Evolutionary conservation across 805 yeast genomes (phyloP).

Genomic region (Candida nemodendra): DNA sequence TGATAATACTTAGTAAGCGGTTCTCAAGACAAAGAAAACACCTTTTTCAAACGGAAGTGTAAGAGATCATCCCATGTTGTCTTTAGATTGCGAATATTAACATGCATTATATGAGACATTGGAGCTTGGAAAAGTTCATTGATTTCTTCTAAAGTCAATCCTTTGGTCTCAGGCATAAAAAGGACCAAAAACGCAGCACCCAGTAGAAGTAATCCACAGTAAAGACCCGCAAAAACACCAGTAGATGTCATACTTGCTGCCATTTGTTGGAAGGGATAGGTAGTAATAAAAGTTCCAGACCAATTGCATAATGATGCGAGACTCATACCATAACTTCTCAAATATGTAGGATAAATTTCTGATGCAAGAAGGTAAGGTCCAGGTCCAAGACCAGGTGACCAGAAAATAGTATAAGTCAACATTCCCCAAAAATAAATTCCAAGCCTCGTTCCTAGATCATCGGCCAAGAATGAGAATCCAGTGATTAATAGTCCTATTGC

Average conservation of each 20-base stretch:
- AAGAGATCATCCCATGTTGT: constrained; percentile 10
- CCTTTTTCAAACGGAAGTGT: constrained; percentile 9
- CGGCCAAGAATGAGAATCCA: constrained; percentile 51
- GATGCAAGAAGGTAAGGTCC: constrained; percentile 61
- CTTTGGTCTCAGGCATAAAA: constrained; percentile 75
- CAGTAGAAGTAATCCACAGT: constrained; percentile 59
- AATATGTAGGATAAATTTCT: constrained; percentile 59
- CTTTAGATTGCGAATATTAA: constrained; percentile 8
- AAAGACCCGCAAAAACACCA: constrained; percentile 65
- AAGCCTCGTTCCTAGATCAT: constrained; percentile 40
- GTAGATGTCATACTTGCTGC: constrained; percentile 63
- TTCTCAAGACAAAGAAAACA: constrained; percentile 2
- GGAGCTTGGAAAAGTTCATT: constrained; percentile 61
- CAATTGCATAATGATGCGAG: constrained; percentile 53
- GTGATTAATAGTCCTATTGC: constrained; percentile 53
- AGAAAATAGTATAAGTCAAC: constrained; percentile 49
- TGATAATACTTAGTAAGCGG: too few species aligned
- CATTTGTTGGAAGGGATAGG: constrained; percentile 61
- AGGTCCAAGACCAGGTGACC: constrained; percentile 49
- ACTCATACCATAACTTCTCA: constrained; percentile 64
- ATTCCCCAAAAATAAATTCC: constrained; percentile 60
- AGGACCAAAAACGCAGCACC: constrained; percentile 51
- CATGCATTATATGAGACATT: constrained; percentile 7
- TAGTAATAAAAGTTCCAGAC: constrained; percentile 68
- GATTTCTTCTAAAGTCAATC: constrained; percentile 70